Percentiles rank a stretch among this genome's conserved stretches.
These are phyloP conservation scores for Sporothrix phasma DNA, from an alignment of 2,329 filamentous ascomycete genomes.

Conservation along the genomic window DNA sequence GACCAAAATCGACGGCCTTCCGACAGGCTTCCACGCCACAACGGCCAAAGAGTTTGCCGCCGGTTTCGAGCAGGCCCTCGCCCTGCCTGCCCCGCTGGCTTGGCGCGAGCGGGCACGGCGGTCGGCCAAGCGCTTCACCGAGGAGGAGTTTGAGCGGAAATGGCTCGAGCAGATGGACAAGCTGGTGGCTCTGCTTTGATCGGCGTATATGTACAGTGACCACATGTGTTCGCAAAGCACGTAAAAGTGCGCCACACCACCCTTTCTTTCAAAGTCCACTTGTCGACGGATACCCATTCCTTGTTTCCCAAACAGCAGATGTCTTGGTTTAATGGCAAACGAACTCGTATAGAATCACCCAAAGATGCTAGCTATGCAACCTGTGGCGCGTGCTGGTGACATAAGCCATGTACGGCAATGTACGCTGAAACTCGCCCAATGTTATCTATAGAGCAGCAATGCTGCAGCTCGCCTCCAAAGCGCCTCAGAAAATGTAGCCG, in stretches of 20 bases:
- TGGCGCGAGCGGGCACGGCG: conserved; percentile 67
- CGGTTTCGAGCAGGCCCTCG: conserved; percentile 68
- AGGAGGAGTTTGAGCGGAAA: conserved; percentile 69
- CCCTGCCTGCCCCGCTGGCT: conserved; percentile 58
- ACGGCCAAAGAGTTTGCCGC: conserved; percentile 69
- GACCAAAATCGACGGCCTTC: conserved; percentile 62
- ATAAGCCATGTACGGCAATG: too few species aligned
- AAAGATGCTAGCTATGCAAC: background rate
- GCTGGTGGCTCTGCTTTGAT: conserved; percentile 41
- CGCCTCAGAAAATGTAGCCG: conserved; percentile 42
- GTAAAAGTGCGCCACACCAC: background rate
- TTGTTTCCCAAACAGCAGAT: background rate
- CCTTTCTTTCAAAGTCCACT: background rate
- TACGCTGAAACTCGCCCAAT: background rate
- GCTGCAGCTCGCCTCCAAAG: background rate
- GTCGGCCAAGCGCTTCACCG: conserved; percentile 77
- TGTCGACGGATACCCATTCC: conserved; percentile 11
- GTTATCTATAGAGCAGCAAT: background rate
- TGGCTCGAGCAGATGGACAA: conserved; percentile 70
- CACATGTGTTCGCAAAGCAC: background rate
- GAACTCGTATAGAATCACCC: background rate
- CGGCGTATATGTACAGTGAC: background rate
- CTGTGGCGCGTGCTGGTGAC: too few species aligned
- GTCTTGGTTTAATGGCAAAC: too few species aligned
- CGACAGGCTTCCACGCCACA: conserved; percentile 83